phyloP scores from a whole-genome alignment of 2,329 filamentous ascomycete species.

The Fusarium aywerte region DNA sequence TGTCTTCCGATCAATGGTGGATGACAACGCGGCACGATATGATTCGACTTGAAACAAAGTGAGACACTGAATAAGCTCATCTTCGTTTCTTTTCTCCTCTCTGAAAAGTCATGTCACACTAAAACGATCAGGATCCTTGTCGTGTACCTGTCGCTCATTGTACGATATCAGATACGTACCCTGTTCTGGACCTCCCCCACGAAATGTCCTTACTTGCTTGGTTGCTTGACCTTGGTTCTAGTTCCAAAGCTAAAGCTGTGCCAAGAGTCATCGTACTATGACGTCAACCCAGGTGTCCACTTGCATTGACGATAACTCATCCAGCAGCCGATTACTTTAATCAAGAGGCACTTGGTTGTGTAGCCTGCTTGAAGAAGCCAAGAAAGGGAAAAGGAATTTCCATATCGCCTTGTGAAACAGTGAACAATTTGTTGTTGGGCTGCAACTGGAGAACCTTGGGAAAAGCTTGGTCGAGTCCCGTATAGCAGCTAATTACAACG shows the following conservation, averaged over 20 bases:
- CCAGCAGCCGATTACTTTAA: not conserved
- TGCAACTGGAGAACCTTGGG: not conserved
- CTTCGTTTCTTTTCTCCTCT: not conserved
- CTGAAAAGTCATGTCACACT: not conserved
- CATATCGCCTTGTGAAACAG: not conserved
- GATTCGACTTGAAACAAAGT: not conserved
- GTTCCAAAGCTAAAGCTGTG: not conserved
- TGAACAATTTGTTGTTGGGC: not conserved
- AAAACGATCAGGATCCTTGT: not conserved
- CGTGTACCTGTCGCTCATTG: constrained; percentile 14
- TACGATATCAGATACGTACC: not conserved
- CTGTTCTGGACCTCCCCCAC: not conserved
- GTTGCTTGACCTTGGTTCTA: constrained; percentile 8
- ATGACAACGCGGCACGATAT: not conserved
- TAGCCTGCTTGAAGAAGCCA: not conserved
- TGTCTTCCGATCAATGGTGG: not conserved
- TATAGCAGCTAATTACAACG: not conserved
- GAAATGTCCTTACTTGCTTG: not conserved
- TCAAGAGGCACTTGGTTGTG: not conserved
- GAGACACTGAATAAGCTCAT: not conserved
- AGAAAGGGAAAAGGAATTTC: not conserved
- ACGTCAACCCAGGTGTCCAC: constrained; percentile 22
- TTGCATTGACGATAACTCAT: not conserved
- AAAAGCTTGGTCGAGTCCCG: not conserved
- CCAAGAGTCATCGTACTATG: constrained; percentile 24